Conservation (phyloP, 306 rosid species). For the Dryas octopetala region DNA sequence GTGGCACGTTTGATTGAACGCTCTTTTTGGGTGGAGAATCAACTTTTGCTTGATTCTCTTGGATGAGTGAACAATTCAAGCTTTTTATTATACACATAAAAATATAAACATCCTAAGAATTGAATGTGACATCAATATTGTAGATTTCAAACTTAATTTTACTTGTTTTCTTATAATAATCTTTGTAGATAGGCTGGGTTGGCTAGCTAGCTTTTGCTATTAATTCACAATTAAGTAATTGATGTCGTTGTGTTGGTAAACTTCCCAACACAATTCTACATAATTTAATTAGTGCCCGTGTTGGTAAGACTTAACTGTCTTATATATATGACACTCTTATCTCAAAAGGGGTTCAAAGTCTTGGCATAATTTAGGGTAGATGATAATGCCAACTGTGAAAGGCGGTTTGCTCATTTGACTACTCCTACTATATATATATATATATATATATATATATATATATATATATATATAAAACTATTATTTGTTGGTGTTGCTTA, state of each 20-base stretch:
- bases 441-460: too few relatives aligned
- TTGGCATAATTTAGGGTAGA: constrained; percentile 14
- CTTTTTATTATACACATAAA: neutral
- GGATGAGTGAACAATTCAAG: neutral
- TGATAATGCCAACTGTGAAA: neutral
- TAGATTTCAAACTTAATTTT: neutral
- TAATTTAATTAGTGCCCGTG: neutral
- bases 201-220: too few relatives aligned
- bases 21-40: neutral
- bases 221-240: too few relatives aligned
- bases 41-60: neutral
- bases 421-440: neutral
- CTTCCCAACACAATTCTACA: neutral
- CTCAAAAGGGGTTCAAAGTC: constrained; percentile 9
- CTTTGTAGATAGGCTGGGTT: too few relatives aligned
- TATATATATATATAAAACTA: neutral
- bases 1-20: neutral
- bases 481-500: neutral
- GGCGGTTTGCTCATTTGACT: constrained; percentile 13
- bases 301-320: neutral
- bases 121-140: neutral
- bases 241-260: neutral
- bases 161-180: neutral
- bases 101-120: neutral
- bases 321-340: neutral